Evolutionary conservation across 106 monocot species (phyloP), one percentile per base, ranked within the genome.

Genomic region (Vanilla planifolia): DNA sequence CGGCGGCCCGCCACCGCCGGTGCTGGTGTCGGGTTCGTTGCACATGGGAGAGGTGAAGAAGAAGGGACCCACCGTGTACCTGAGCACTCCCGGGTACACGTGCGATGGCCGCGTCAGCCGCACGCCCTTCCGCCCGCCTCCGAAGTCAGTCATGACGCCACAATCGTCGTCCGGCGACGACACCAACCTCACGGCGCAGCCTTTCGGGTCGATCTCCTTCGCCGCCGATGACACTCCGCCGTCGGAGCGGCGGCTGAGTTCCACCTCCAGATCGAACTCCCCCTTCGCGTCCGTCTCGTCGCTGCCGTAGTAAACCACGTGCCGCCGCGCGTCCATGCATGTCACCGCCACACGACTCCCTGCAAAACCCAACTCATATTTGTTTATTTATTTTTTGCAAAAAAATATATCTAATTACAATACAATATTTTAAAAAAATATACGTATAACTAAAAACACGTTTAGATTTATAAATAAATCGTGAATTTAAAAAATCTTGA

Each of bases 41-140:
- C 93, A 89, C 68, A 75, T 61, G 0, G 83, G 77, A 1, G 70
- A 65, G 5, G 93, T 93, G 74, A 71, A 85, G 74, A 65, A 88
- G 68, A 88, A 85, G 1, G 88, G 81, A 3, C 79, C 84, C 2
- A 77, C 53, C 1, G 70, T 75, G 79, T 81, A 93, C 55, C 73
- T 70, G 15, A 93, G 29, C 13, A 73, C n/a, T 27, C 73, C 79
- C 4, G 73, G 84, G 60, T 72, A 80, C 32, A 76, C 67, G 26
- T 63, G 52, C 16, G 81, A 72, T 0, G 85, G 92, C 28, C 69
- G 33, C 16, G 0, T 13, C 4, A 83, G 85, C 5, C 34, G 55
- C 9, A 82, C 77, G 1, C 92, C 92, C 11, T 45, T 32, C 60
- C 34, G 51, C 4, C 88, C 92, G 33, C 69, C 61, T 9, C 69